Evolutionary conservation across 2,329 filamentous ascomycete species (phyloP).

Genomic region (Esteya vermicola): DNA sequence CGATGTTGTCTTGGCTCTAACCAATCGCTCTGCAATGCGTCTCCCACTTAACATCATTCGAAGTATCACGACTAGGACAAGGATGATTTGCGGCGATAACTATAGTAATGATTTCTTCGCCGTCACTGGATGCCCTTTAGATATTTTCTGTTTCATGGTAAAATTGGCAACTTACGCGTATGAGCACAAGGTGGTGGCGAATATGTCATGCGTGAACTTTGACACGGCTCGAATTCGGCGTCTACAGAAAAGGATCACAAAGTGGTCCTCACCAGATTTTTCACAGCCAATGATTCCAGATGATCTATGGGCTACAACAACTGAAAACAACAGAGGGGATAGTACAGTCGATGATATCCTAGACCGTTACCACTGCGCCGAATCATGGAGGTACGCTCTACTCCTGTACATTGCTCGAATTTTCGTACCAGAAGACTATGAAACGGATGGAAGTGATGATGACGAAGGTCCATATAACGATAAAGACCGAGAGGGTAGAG

Average conservation of each 20-base stretch:
- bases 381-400: constrained; percentile 19
- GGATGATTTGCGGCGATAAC: neutral
- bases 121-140: constrained; percentile 18
- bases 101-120: constrained; percentile 17
- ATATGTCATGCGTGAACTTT: constrained; percentile 18
- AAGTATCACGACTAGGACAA: constrained; percentile 4
- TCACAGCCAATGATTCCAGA: neutral
- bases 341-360: neutral
- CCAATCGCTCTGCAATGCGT: constrained; percentile 15
- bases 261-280: constrained; percentile 8
- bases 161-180: constrained; percentile 16
- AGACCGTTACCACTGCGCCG: constrained; percentile 19
- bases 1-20: constrained; percentile 19
- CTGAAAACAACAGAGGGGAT: neutral
- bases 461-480: neutral
- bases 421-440: constrained; percentile 12
- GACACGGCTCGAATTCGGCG: constrained; percentile 12
- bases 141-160: constrained; percentile 15
- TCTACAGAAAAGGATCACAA: constrained; percentile 11
- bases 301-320: neutral
- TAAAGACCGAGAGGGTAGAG: too few species aligned
- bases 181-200: constrained; percentile 14
- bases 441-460: neutral
- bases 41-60: constrained; percentile 11
- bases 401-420: constrained; percentile 18